Conservation (phyloP, 2,329 filamentous ascomycete species). For the Ophiocordyceps polyrhachis-furcata region DNA sequence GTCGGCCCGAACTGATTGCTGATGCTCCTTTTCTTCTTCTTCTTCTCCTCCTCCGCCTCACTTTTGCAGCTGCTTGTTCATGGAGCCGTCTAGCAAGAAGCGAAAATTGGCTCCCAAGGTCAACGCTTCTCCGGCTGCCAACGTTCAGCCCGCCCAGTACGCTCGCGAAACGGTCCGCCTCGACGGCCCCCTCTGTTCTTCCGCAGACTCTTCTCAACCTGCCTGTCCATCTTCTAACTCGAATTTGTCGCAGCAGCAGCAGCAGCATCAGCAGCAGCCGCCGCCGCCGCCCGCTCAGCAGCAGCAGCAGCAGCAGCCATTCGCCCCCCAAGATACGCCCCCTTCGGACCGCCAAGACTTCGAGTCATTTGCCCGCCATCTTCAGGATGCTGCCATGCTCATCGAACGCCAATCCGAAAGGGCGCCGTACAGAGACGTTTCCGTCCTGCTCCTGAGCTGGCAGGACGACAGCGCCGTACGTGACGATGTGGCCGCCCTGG, state of each 20-base stretch:
- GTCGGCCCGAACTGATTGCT: neutral
- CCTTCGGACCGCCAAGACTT: slow-evolving; percentile 38
- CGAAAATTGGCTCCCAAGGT: slow-evolving; percentile 25
- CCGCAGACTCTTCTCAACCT: neutral
- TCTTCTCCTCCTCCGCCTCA: neutral
- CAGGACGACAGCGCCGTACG: slow-evolving; percentile 38
- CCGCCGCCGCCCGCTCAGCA: neutral
- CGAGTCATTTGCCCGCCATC: slow-evolving; percentile 46
- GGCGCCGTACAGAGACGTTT: slow-evolving; percentile 36
- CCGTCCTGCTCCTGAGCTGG: slow-evolving; percentile 42
- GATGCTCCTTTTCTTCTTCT: neutral
- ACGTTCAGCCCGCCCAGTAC: slow-evolving; percentile 14
- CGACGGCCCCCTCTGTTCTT: slow-evolving; percentile 1
- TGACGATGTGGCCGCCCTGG: slow-evolving; percentile 32
- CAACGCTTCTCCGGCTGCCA: slow-evolving; percentile 13
- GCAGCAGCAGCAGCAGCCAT: slow-evolving; percentile 11
- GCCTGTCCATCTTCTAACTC: neutral
- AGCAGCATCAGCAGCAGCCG: slow-evolving; percentile 10
- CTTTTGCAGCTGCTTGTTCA: slow-evolving; percentile 8
- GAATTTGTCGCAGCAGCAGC: neutral
- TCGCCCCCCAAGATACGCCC: slow-evolving; percentile 21
- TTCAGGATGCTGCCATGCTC: slow-evolving; percentile 49
- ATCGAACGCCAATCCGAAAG: slow-evolving; percentile 45
- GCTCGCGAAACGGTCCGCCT: slow-evolving; percentile 17
- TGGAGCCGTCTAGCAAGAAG: slow-evolving; percentile 24